These are phyloP conservation scores for Aristolochia contorta DNA, from an alignment of 164 flowering plant genomes.

Conservation along the genomic window DNA sequence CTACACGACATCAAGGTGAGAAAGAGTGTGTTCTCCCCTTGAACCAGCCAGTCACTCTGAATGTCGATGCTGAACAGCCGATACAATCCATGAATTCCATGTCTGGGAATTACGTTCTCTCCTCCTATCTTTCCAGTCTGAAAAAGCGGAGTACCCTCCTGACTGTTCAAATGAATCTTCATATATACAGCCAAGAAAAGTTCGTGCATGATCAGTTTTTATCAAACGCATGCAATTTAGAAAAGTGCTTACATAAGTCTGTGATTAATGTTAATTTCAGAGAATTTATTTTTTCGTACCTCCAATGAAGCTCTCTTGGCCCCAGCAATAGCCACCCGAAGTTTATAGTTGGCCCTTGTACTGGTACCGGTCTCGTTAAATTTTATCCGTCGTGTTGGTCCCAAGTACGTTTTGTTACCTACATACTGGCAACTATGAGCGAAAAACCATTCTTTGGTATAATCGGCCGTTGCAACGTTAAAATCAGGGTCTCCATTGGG, in stretches of 20 bases:
- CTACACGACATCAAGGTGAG: slow-evolving; percentile 31
- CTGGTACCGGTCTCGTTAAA: slow-evolving; percentile 15
- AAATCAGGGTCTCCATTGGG: slow-evolving; percentile 54
- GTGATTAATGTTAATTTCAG: no score
- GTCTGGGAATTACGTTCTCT: slow-evolving; percentile 63
- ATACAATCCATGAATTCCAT: slow-evolving; percentile 74
- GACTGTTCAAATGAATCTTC: slow-evolving; percentile 9
- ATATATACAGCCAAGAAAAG: no score
- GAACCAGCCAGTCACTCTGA: slow-evolving; percentile 18
- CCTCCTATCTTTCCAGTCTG: slow-evolving; percentile 46
- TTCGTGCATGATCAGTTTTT: no score
- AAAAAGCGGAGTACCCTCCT: slow-evolving; percentile 28
- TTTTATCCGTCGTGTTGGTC: slow-evolving; percentile 43
- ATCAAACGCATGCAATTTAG: no score
- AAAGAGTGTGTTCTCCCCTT: slow-evolving; percentile 47
- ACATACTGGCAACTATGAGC: slow-evolving; percentile 65
- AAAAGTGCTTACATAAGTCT: no score
- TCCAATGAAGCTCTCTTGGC: slow-evolving; percentile 18
- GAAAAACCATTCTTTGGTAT: slow-evolving; percentile 67
- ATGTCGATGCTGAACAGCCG: slow-evolving; percentile 40
- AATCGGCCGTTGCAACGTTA: slow-evolving; percentile 49
- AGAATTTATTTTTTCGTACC: slow-evolving; percentile 15
- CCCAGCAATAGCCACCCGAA: slow-evolving; percentile 24
- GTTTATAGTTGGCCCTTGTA: slow-evolving; percentile 13
- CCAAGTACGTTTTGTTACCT: slow-evolving; percentile 27